Evolutionary conservation across 2,329 filamentous ascomycete genomes (phyloP).

Genomic region (Periconia sp.): DNA sequence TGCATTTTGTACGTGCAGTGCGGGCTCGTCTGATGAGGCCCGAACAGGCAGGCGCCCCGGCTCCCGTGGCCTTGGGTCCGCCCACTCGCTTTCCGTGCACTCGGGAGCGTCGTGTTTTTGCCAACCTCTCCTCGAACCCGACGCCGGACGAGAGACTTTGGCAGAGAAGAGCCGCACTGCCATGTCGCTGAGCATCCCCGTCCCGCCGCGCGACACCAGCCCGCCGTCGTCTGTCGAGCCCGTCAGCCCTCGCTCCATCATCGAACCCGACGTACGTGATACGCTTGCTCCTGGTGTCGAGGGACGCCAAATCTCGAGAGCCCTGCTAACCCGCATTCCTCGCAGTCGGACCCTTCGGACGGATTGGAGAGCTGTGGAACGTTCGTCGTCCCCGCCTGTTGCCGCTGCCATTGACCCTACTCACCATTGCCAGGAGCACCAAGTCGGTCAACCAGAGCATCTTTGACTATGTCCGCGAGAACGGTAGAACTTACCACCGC

Average conservation of each 20-base stretch:
- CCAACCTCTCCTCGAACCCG: conserved; percentile 14
- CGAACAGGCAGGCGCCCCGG: conserved; percentile 11
- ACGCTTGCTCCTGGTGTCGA: neutral
- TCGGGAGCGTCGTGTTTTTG: conserved; percentile 14
- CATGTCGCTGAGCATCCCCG: conserved; percentile 30
- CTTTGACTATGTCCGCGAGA: conserved; percentile 46
- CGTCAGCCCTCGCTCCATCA: conserved; percentile 29
- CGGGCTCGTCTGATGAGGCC: conserved; percentile 1
- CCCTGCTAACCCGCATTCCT: too few relatives aligned
- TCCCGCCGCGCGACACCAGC: conserved; percentile 23
- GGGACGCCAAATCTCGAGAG: conserved; percentile 11
- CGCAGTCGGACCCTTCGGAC: conserved; percentile 43
- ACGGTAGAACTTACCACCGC: conserved; percentile 49
- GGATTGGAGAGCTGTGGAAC: conserved; percentile 37
- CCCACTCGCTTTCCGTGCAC: conserved; percentile 19
- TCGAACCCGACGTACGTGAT: conserved; percentile 32
- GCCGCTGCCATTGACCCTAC: conserved; percentile 11
- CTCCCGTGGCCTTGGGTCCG: conserved; percentile 14
- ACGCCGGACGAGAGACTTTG: conserved; percentile 7
- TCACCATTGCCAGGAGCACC: conserved; percentile 39
- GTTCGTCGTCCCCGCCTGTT: conserved; percentile 27
- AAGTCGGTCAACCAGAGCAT: conserved; percentile 48
- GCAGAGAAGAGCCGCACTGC: conserved; percentile 8
- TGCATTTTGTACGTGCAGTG: conserved; percentile 1
- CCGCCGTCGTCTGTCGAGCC: conserved; percentile 25